Evolutionary conservation across 139 green algal genomes (phyloP), one percentile per base, ranked within the genome.

Genomic region (Microglena sp.): DNA sequence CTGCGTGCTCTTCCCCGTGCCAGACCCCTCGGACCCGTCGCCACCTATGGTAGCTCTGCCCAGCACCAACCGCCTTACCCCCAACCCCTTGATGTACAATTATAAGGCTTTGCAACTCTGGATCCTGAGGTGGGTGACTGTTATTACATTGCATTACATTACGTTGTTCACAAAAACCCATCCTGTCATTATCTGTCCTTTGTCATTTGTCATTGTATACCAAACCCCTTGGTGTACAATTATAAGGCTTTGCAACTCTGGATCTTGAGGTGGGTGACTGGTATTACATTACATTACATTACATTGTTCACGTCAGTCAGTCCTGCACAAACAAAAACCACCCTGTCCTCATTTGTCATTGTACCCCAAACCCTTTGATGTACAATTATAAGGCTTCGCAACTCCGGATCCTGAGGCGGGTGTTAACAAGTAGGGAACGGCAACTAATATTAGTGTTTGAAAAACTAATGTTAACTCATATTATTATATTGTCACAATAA

Each of bases 351-450:
- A n/a, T n/a, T n/a, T n/a, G n/a, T n/a, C n/a, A n/a, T 31, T 27
- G 50, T 29, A 5, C 15, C 7, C 60, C 60, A 8, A 56, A 56
- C 27, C 33, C 68, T 11, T 58, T 66, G 18, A 56, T 87, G 45
- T 93, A 79, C 63, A 84, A 92, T 65, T 67, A 73, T 8, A 50
- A 69, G 5, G 84, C 81, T 2, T 77, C 95, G 53, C 90, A 96
- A 76, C 70, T 89, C 21, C 97, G 93, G 89, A 56, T 97, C 22
- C 77, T 98, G 21, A 71, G 71, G 34, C 71, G n/a, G 70, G 85
- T 71, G 50, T 59, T 59, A 31, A n/a, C n/a, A n/a, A n/a, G n/a
- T n/a, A n/a, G n/a, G n/a, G n/a, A n/a, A n/a, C n/a, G n/a, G n/a
- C n/a, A n/a, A n/a, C n/a, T n/a, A n/a, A n/a, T n/a, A n/a, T n/a